Conservation (phyloP, 2,329 filamentous ascomycete species). For the Ophiostoma sp. region DNA sequence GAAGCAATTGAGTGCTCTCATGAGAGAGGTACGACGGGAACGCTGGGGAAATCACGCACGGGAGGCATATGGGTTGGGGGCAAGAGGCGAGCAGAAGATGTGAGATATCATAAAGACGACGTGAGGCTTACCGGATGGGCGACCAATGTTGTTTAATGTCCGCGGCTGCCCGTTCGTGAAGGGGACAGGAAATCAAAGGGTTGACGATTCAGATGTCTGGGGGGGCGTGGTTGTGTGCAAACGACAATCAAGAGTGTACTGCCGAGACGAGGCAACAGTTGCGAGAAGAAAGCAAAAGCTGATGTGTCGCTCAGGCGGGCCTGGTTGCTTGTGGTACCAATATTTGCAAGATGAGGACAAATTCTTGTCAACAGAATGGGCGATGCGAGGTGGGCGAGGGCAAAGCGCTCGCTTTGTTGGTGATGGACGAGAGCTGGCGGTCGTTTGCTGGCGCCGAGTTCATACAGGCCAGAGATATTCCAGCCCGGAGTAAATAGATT, state of each 20-base stretch:
- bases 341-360: background rate
- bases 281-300: background rate
- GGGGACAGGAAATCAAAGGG: background rate
- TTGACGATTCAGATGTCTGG: background rate
- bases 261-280: background rate
- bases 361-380: background rate
- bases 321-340: background rate
- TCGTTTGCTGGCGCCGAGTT: background rate
- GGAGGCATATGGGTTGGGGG: background rate
- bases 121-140: background rate
- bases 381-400: background rate
- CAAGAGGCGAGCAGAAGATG: background rate
- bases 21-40: background rate
- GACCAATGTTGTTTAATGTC: background rate
- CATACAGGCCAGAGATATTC: background rate
- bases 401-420: background rate
- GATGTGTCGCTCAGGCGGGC: background rate
- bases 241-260: background rate
- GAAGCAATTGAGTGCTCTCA: background rate
- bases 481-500: background rate
- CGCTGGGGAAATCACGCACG: background rate
- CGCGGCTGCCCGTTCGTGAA: background rate
- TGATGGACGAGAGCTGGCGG: background rate
- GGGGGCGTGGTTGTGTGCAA: background rate
- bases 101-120: conserved; percentile 7